Evolutionary conservation across 768 basidiomycete species (phyloP).

Genomic region (Leccinellum luteum): DNA sequence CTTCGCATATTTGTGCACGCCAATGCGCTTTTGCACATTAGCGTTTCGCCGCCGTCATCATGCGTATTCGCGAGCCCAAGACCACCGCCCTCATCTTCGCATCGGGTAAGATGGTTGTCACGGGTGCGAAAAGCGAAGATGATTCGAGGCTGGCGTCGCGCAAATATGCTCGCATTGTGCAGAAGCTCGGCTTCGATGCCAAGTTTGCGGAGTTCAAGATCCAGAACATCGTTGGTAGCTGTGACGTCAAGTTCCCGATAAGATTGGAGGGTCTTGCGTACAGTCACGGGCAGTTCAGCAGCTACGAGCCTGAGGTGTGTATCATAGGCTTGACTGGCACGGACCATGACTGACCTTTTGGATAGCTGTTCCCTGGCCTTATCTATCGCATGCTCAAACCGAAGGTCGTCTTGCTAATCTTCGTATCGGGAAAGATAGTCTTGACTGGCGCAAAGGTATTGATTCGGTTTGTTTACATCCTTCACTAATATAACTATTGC

Average conservation of each 20-base stretch:
- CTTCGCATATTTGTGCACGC: slow-evolving; percentile 43
- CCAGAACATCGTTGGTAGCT: slow-evolving; percentile 97
- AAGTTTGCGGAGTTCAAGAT: slow-evolving; percentile 99
- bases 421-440: slow-evolving; percentile 99
- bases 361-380: slow-evolving; percentile 93
- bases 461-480: slow-evolving; percentile 7
- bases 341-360: neutral
- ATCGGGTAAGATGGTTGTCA: slow-evolving; percentile 99
- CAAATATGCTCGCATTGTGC: slow-evolving; percentile 98
- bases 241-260: slow-evolving; percentile 99
- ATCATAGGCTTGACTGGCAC: neutral
- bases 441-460: slow-evolving; percentile 97
- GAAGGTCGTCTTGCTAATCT: slow-evolving; percentile 97
- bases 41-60: slow-evolving; percentile 99
- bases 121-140: slow-evolving; percentile 98
- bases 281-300: slow-evolving; percentile 96
- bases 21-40: slow-evolving; percentile 67
- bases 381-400: slow-evolving; percentile 99
- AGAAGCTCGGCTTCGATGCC: slow-evolving; percentile 98
- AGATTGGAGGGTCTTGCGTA: slow-evolving; percentile 96
- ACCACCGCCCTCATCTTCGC: slow-evolving; percentile 99
- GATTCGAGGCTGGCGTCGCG: slow-evolving; percentile 95
- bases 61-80: slow-evolving; percentile 99
- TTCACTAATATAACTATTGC: slow-evolving; percentile 47
- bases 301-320: slow-evolving; percentile 94